phyloP scores from a whole-genome alignment of 169 alveolate genomes.

The Eimeria sp. region DNA sequence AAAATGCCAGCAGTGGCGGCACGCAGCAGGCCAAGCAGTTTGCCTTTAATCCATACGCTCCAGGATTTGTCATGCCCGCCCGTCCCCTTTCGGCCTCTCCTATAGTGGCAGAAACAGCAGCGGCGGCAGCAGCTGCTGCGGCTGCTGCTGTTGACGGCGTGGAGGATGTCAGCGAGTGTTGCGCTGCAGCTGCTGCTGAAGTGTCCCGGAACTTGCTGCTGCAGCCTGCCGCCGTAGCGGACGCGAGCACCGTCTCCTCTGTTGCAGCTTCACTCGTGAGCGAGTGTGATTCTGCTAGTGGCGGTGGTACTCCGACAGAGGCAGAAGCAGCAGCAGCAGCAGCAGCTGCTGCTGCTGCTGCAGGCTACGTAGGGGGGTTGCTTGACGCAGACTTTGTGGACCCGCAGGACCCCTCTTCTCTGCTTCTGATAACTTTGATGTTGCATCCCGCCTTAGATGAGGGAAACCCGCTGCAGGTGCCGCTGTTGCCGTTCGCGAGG shows the following conservation, averaged over 20 bases:
- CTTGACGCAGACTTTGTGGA: conserved; percentile 62
- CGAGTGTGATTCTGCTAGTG: not conserved
- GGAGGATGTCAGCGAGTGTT: conserved; percentile 42
- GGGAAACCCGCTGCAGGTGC: conserved; percentile 63
- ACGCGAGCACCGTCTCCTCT: conserved; percentile 5
- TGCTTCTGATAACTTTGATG: conserved; percentile 63
- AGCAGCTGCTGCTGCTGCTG: conserved; percentile 67
- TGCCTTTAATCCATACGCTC: conserved; percentile 41
- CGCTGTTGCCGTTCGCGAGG: conserved; percentile 48
- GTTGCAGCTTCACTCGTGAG: not conserved
- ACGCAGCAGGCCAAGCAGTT: conserved; percentile 21
- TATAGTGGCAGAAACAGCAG: conserved; percentile 1
- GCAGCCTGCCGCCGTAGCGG: conserved; percentile 22
- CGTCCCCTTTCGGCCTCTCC: not conserved
- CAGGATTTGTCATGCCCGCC: conserved; percentile 44
- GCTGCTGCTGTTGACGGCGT: conserved; percentile 11
- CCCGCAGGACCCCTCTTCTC: conserved; percentile 63
- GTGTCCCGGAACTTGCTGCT: conserved; percentile 43
- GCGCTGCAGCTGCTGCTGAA: conserved; percentile 43
- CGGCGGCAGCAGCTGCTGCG: not conserved
- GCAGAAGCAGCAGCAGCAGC: conserved; percentile 49
- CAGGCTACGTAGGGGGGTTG: conserved; percentile 46
- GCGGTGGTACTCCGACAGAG: conserved; percentile 22
- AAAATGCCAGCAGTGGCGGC: conserved; percentile 13
- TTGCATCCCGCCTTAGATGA: conserved; percentile 55